Evolutionary conservation across 345 rosid genomes (phyloP), one percentile per base, ranked within the genome.

Genomic region (Camelina sativa): DNA sequence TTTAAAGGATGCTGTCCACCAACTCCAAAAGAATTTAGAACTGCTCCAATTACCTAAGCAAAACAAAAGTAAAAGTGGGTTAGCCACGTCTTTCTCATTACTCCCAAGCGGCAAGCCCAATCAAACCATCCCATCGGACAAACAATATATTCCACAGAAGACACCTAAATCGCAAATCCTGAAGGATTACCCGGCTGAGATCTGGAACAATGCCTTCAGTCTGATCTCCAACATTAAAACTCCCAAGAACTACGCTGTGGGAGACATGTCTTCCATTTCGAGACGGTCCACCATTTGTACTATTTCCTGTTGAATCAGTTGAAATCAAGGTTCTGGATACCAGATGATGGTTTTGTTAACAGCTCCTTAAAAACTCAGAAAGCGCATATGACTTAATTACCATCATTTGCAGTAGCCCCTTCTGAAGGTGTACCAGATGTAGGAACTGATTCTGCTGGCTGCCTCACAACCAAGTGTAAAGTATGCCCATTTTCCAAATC

Each of bases 401-500:
- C 85, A 77, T 55, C 84, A 67, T 76, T 84, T 43, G 76, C 78
- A 77, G 78, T 81, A 75, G 86, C 66, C 35, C 83, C 95, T 30
- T 82, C 82, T 53, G 86, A 76, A 80, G 85, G 84, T 8, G 87
- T 67, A 64, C 73, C 88, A 67, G 87, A 75, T 17, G 91, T 73
- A 70, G 91, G 81, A 46, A 69, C 87, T 46, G 92, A 59, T 72
- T 82, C 89, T 20, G 85, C 56, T 57, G 87, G 86, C 80, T 88
- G 98, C 84, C 99, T 90, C 73, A 80, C 85, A 77, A 95, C 89
- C 84, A 95, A 82, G 76, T 95, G 99, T 78, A 95, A 76, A 32
- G 99, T 92, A 74, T 95, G 91, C 15, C 99, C 98, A 83, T 79
- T 89, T 81, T 95, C 98, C 85, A 92, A 84, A 78, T 95, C 99